Percentiles rank a stretch among this genome's conserved stretches.
Conservation (phyloP, 306 rosid genomes). For the Castanea mollissima region DNA sequence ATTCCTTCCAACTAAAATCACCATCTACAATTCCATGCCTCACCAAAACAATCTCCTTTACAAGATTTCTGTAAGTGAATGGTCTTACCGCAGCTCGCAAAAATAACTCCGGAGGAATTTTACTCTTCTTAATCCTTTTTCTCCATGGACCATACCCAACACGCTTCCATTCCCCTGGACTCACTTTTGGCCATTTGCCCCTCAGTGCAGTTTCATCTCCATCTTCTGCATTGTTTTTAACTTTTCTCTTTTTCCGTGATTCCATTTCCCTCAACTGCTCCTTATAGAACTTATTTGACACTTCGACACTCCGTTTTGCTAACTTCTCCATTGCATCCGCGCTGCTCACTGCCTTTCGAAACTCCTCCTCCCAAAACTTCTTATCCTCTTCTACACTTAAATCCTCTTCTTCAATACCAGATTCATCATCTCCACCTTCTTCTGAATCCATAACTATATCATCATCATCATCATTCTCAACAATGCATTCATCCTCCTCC, state of each 20-base stretch:
- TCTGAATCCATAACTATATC: conserved; percentile 38
- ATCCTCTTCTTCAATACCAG: conserved; percentile 29
- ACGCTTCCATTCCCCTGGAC: conserved; percentile 77
- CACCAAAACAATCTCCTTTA: conserved; percentile 87
- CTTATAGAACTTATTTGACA: conserved; percentile 19
- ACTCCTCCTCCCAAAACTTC: conserved; percentile 57
- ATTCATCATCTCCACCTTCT: conserved; percentile 35
- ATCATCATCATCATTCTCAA: conserved; percentile 6
- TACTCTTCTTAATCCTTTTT: conserved; percentile 71
- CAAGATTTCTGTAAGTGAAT: conserved; percentile 72
- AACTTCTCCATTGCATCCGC: conserved; percentile 71
- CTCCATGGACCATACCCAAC: conserved; percentile 78
- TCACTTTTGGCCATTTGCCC: conserved; percentile 71
- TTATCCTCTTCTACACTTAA: conserved; percentile 28
- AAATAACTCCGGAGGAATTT: conserved; percentile 77
- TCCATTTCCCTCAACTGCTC: conserved; percentile 33
- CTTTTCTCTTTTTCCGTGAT: conserved; percentile 11
- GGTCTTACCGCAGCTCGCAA: conserved; percentile 76
- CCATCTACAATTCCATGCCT: conserved; percentile 94
- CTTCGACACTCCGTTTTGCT: conserved; percentile 38
- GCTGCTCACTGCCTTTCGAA: conserved; percentile 49
- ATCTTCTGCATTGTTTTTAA: conserved; percentile 16
- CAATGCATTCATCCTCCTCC: not conserved
- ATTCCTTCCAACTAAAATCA: conserved; percentile 50
- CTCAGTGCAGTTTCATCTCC: conserved; percentile 70